These are phyloP conservation scores for Neurospora sp. DNA, from an alignment of 495 filamentous ascomycete species.

Conservation along the genomic window DNA sequence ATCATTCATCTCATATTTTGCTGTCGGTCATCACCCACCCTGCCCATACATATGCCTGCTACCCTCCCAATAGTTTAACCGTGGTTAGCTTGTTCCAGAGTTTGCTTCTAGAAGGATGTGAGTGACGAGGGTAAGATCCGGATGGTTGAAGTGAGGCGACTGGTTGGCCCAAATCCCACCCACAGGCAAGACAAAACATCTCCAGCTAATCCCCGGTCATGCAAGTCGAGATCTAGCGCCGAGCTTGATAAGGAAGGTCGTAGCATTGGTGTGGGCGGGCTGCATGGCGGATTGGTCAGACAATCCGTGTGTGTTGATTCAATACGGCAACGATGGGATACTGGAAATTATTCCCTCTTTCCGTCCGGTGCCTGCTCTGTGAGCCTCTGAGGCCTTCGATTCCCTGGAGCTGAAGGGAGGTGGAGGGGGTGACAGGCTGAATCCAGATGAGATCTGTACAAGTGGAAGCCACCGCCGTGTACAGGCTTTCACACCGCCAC, in stretches of 20 bases:
- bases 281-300: not conserved
- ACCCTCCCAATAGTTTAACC: not conserved
- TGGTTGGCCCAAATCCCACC: not conserved
- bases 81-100: not conserved
- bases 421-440: not conserved
- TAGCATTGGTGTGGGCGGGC: not conserved
- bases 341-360: not conserved
- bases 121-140: not conserved
- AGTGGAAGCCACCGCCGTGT: not conserved
- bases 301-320: not conserved
- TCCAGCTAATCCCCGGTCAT: not conserved
- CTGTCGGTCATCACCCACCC: not conserved
- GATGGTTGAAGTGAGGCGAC: not conserved
- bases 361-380: not conserved
- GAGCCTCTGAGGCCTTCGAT: not conserved
- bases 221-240: not conserved
- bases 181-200: not conserved
- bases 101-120: not conserved
- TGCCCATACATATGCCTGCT: not conserved
- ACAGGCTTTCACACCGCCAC: not conserved
- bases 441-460: not conserved
- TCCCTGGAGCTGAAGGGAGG: not conserved
- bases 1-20: not conserved
- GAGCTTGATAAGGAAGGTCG: not conserved
- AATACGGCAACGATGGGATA: not conserved